Percentiles rank a stretch among this genome's conserved stretches.
These are phyloP conservation scores for Coccomyxa sp. DNA, from an alignment of 139 green algal species.

Conservation along the genomic window DNA sequence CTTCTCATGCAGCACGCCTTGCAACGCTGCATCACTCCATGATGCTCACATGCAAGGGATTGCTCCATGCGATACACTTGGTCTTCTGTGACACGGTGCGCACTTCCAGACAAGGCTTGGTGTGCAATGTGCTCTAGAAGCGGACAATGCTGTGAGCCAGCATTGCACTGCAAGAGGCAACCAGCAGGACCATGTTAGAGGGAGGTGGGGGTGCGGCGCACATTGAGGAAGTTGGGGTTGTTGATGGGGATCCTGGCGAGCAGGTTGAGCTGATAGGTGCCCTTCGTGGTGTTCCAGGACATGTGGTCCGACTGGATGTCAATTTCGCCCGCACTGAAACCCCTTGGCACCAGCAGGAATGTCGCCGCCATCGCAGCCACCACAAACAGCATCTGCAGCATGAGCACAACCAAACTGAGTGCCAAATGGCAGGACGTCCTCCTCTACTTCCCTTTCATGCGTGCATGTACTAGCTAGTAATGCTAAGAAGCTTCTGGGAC, in stretches of 20 bases:
- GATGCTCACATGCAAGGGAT: too few relatives aligned
- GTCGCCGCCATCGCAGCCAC: slow-evolving; percentile 33
- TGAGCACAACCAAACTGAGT: background rate
- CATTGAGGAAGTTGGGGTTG: slow-evolving; percentile 80
- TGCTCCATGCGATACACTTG: too few relatives aligned
- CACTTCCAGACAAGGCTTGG: background rate
- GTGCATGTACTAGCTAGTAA: background rate
- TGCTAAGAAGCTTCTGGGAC: too few relatives aligned
- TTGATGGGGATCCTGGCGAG: slow-evolving; percentile 56
- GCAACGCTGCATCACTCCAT: background rate
- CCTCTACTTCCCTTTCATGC: background rate
- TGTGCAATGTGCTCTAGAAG: background rate
- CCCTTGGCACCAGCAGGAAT: slow-evolving; percentile 62
- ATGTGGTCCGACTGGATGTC: slow-evolving; percentile 55
- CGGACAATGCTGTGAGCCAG: background rate
- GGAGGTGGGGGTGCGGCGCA: slow-evolving; percentile 3
- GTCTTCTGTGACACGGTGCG: too few relatives aligned
- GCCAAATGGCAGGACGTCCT: background rate
- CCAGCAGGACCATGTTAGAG: too few relatives aligned
- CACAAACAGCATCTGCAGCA: slow-evolving; percentile 48
- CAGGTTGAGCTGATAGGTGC: slow-evolving; percentile 69
- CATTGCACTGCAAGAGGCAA: too few relatives aligned
- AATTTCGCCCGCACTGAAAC: slow-evolving; percentile 61
- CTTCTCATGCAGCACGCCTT: too few relatives aligned
- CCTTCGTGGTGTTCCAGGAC: slow-evolving; percentile 53